A percentile compares a stretch with the other conserved stretches of the same genome.
phyloP scores from a whole-genome alignment of 495 filamentous ascomycete species.

The Polyplosphaeria fusca region DNA sequence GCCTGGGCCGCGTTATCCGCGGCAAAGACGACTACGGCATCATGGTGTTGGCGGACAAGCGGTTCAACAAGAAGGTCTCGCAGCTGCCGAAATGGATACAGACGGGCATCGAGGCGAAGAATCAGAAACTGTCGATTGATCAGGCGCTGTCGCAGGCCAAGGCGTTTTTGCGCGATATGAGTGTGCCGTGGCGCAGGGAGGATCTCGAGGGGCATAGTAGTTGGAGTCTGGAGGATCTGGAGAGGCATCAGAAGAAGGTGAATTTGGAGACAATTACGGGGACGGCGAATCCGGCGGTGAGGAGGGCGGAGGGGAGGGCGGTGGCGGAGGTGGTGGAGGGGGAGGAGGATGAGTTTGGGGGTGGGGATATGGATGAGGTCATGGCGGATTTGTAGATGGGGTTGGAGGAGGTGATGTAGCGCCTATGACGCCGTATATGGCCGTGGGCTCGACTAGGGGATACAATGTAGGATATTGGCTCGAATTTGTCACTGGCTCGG shows the following conservation, averaged over 20 bases:
- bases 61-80: constrained; percentile 82
- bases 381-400: constrained; percentile 26
- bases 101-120: constrained; percentile 76
- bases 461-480: no score
- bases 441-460: no score
- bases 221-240: constrained; percentile 78
- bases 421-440: no score
- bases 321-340: constrained; percentile 5
- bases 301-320: constrained; percentile 54
- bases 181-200: constrained; percentile 75
- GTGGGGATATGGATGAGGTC: constrained; percentile 25
- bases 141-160: constrained; percentile 88
- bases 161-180: constrained; percentile 86
- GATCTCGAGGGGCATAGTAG: constrained; percentile 90
- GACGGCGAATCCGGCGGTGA: constrained; percentile 62
- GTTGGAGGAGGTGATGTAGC: no score
- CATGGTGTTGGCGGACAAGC: constrained; percentile 93
- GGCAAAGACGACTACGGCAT: constrained; percentile 99
- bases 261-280: constrained; percentile 59
- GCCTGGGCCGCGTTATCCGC: constrained; percentile 88
- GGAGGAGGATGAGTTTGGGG: constrained; percentile 32
- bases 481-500: no score
- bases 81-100: constrained; percentile 98
- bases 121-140: constrained; percentile 87
- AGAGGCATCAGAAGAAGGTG: constrained; percentile 71